These are phyloP conservation scores for Westerdykella ornata DNA, from an alignment of 2,329 filamentous ascomycete genomes.

Conservation along the genomic window DNA sequence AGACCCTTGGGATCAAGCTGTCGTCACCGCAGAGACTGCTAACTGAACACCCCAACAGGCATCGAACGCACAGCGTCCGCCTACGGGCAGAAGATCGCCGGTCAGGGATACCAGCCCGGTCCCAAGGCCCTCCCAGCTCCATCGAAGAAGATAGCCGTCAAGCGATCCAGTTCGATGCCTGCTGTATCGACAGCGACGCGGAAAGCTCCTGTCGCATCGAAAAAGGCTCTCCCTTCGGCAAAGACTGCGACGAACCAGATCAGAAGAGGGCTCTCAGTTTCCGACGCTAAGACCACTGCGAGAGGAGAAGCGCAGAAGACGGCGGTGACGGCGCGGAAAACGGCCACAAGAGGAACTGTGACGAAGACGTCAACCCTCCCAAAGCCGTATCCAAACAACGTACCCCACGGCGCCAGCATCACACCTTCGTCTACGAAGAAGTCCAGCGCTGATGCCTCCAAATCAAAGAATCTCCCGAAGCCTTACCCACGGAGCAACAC, in stretches of 20 bases:
- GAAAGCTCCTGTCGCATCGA: constrained; percentile 21
- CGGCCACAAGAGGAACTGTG: neutral
- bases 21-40: neutral
- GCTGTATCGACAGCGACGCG: constrained; percentile 19
- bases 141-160: constrained; percentile 25
- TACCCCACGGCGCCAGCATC: constrained; percentile 1
- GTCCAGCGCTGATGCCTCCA: neutral
- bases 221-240: constrained; percentile 17
- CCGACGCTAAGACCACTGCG: constrained; percentile 4
- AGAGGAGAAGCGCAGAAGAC: constrained; percentile 1
- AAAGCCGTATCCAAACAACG: constrained; percentile 8
- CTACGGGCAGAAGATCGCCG: constrained; percentile 26
- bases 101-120: constrained; percentile 23
- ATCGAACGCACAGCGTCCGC: constrained; percentile 27
- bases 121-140: constrained; percentile 26
- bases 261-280: constrained; percentile 5
- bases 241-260: constrained; percentile 18
- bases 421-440: constrained; percentile 2
- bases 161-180: constrained; percentile 30
- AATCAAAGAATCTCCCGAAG: constrained; percentile 8
- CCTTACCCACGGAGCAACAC: constrained; percentile 7
- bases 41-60: constrained; percentile 11
- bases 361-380: constrained; percentile 3
- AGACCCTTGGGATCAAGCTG: neutral
- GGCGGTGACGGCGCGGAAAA: neutral